phyloP scores from a whole-genome alignment of 345 rosid species.

The Moricandia arvensis region DNA sequence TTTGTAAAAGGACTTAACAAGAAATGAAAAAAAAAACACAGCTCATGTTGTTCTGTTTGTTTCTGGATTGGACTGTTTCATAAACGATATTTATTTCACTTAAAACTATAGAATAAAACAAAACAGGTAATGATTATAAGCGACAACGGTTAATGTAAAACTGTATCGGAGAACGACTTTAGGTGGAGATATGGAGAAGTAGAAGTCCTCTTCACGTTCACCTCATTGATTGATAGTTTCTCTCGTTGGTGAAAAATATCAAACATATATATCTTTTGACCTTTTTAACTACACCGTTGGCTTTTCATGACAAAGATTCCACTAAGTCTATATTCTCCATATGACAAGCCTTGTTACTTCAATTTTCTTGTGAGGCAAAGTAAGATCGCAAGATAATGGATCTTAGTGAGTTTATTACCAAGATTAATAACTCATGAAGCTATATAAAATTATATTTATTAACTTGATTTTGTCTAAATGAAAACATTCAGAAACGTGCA shows the following conservation, averaged over 20 bases:
- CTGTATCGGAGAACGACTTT: slow-evolving; percentile 30
- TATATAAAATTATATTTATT: not conserved
- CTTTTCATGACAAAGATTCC: slow-evolving; percentile 21
- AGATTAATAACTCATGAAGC: not conserved
- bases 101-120: not conserved
- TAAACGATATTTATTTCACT: not conserved
- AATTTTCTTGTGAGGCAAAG: not conserved
- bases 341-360: not conserved
- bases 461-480: not conserved
- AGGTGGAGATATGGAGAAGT: not conserved
- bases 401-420: not conserved
- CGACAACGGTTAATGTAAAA: slow-evolving; percentile 30
- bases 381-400: not conserved
- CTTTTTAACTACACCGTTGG: slow-evolving; percentile 16
- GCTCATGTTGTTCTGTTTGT: slow-evolving; percentile 21
- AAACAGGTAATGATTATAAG: not conserved
- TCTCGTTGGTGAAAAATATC: slow-evolving; percentile 24
- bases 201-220: slow-evolving; percentile 38
- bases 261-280: slow-evolving; percentile 9
- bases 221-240: slow-evolving; percentile 26
- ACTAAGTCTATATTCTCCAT: not conserved
- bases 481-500: not conserved
- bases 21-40: not conserved
- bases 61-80: slow-evolving; percentile 26
- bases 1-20: not conserved